Percentiles rank a stretch among this genome's conserved stretches.
phyloP scores from a whole-genome alignment of 257 asterid genomes.

The Parsonsia alboflavescens region DNA sequence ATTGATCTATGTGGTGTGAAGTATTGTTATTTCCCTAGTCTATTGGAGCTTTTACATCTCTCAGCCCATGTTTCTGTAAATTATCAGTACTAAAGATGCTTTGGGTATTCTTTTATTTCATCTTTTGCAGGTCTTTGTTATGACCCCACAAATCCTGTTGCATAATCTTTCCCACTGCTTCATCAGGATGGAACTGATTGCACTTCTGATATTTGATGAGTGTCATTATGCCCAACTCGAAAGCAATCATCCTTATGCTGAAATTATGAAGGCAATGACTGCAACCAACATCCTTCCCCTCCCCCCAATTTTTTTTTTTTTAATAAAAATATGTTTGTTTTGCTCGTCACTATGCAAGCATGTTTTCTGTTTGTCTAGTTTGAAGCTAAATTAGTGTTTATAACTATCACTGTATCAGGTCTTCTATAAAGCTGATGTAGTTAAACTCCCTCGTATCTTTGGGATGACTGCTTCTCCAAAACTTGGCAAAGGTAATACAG shows the following conservation, averaged over 20 bases:
- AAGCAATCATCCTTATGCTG: slow-evolving; percentile 93
- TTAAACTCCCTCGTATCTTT: slow-evolving; percentile 85
- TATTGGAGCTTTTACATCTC: too few species aligned
- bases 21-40: background rate
- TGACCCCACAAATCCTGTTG: slow-evolving; percentile 86
- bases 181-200: slow-evolving; percentile 65
- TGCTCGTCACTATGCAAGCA: background rate
- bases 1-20: background rate
- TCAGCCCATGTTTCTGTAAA: background rate
- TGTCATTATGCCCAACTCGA: slow-evolving; percentile 94
- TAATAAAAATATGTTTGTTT: background rate
- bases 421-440: slow-evolving; percentile 55
- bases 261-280: slow-evolving; percentile 86
- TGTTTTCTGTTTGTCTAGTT: background rate
- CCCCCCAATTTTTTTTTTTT: too few species aligned
- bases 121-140: slow-evolving; percentile 75
- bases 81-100: background rate
- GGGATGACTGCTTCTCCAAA: slow-evolving; percentile 99
- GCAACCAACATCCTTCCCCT: too few species aligned
- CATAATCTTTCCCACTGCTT: slow-evolving; percentile 76
- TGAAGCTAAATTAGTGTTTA: slow-evolving; percentile 1
- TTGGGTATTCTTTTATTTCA: background rate
- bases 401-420: slow-evolving; percentile 42
- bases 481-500: slow-evolving; percentile 78
- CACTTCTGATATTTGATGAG: slow-evolving; percentile 95